Evolutionary conservation across 1,284 basidiomycete genomes (phyloP), one percentile per base, ranked within the genome.

Genomic region (Veloporphyrellus conicus): DNA sequence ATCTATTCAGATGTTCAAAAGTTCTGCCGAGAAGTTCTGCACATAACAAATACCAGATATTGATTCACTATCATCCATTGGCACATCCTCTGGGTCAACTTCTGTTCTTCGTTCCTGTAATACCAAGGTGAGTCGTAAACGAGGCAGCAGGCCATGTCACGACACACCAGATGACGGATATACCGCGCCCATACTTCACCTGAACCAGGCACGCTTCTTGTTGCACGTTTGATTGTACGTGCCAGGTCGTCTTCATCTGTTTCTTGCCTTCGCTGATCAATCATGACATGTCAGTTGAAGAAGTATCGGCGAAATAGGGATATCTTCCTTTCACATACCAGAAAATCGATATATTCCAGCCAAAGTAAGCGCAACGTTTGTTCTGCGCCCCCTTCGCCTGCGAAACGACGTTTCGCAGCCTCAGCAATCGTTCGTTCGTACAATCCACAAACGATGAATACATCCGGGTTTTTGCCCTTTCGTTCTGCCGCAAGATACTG

Each of bases 371-470:
- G 70, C 41, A 90, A 61, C 6, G 69, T 73, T 51, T 77, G 72
- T 59, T 88, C 84, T 18, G 81, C 77, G 16, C 70, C 74, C 7
- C 57, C 52, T 52, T 82, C 77, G 0, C 75, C 77, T 11, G 64
- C 53, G 54, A 80, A 79, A 40, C 76, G 69, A 36, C 74, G 68
- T 58, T 70, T 79, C 5, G 81, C 83, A 1, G 82, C 84, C 53
- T 88, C 81, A 3, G 82, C 71, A 38, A 93, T 81, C 0, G 89
- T 84, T 10, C 92, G 79, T 63, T 94, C 90, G 57, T 86, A 90
- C 1, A 92, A 70, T 2, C 73, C 73, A 5, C 70, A 68, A 23
- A 87, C 71, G 7, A 91, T 70, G 32, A 75, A 71, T 5, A 78
- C 53, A 57, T 93, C 84, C 0, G 82, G 82, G 43, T 75, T 72